phyloP scores from a whole-genome alignment of 306 rosid genomes.

The Styphnolobium japonicum region DNA sequence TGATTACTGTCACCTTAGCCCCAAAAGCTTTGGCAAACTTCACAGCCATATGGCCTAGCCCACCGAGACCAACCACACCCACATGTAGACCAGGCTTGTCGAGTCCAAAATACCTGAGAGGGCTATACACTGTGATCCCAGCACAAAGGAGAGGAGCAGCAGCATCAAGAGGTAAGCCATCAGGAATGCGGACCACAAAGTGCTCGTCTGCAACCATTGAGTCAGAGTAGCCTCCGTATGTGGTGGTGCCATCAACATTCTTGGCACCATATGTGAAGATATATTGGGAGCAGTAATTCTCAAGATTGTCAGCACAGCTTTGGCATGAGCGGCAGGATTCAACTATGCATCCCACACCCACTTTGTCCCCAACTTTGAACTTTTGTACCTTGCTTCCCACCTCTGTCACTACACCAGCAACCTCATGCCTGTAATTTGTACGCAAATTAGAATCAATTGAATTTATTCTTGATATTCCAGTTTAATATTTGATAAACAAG shows the following conservation, averaged over 20 bases:
- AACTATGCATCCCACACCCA: conserved; percentile 44
- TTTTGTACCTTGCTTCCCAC: conserved; percentile 45
- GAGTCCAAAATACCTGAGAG: conserved; percentile 35
- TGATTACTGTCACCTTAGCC: conserved; percentile 45
- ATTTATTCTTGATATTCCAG: not conserved
- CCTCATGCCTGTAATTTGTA: conserved; percentile 37
- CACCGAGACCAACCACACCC: conserved; percentile 65
- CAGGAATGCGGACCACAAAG: conserved; percentile 42
- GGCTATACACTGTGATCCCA: conserved; percentile 60
- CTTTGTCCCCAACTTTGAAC: conserved; percentile 41
- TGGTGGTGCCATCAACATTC: conserved; percentile 39
- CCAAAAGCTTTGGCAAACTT: conserved; percentile 65
- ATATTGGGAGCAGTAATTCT: conserved; percentile 41
- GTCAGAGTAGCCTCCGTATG: conserved; percentile 56
- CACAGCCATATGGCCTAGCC: conserved; percentile 53
- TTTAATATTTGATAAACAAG: too few species aligned
- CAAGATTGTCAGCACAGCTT: conserved; percentile 26
- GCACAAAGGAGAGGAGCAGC: conserved; percentile 64
- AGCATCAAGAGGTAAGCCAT: conserved; percentile 41
- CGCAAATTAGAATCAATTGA: not conserved
- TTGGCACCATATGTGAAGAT: conserved; percentile 25
- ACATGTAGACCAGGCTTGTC: conserved; percentile 44
- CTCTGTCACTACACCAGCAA: conserved; percentile 45
- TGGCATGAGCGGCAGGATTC: conserved; percentile 41
- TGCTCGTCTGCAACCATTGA: conserved; percentile 45